Conservation (phyloP, 352 stramenopile species). For the Phytophthora colocasiae region DNA sequence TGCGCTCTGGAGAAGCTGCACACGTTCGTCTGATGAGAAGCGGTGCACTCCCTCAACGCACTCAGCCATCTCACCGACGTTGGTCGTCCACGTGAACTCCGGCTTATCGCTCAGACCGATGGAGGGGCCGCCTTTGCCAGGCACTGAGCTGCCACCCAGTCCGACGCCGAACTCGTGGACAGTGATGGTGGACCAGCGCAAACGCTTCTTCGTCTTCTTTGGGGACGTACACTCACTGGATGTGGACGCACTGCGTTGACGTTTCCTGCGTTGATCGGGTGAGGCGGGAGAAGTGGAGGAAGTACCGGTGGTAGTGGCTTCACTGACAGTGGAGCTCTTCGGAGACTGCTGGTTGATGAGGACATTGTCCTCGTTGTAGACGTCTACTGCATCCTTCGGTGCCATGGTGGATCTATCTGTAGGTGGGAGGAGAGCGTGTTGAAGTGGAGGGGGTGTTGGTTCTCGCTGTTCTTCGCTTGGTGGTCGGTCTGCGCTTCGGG, state of each 20-base stretch:
- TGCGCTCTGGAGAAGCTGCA: conserved; percentile 52
- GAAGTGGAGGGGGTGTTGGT: conserved; percentile 3
- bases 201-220: conserved; percentile 46
- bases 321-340: conserved; percentile 16
- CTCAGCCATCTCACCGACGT: conserved; percentile 69
- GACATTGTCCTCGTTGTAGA: conserved; percentile 11
- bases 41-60: conserved; percentile 64
- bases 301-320: background rate
- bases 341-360: conserved; percentile 12
- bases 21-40: conserved; percentile 59
- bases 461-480: conserved; percentile 14
- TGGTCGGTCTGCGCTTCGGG: conserved; percentile 18
- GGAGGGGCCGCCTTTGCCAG: conserved; percentile 54
- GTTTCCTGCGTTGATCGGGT: conserved; percentile 22
- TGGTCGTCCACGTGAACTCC: conserved; percentile 72
- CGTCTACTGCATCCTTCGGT: conserved; percentile 48
- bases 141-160: conserved; percentile 58
- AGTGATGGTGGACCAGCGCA: conserved; percentile 67
- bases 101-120: conserved; percentile 57
- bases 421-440: background rate
- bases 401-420: conserved; percentile 37
- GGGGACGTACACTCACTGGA: conserved; percentile 3
- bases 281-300: conserved; percentile 7
- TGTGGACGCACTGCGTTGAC: conserved; percentile 18
- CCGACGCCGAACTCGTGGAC: conserved; percentile 64